Conservation (phyloP, 2,329 filamentous ascomycete species). For the Ascochyta pisi region DNA sequence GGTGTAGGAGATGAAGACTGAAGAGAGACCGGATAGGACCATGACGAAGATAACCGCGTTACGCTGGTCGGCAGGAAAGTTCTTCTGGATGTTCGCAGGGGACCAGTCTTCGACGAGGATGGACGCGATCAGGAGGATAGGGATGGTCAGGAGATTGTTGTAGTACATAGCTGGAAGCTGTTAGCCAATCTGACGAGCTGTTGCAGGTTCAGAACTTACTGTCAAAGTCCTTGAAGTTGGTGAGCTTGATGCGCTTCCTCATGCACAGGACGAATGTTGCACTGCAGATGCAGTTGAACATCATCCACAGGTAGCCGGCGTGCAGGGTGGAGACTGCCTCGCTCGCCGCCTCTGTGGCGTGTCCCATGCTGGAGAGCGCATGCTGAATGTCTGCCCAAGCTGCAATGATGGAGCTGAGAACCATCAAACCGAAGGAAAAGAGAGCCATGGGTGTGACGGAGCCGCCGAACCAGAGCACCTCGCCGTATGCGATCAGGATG, state of each 20-base stretch:
- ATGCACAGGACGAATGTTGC: conserved; percentile 89
- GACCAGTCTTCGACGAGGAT: conserved; percentile 93
- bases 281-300: conserved; percentile 93
- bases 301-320: conserved; percentile 96
- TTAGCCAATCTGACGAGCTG: conserved; percentile 30
- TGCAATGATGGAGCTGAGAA: conserved; percentile 89
- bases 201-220: conserved; percentile 65
- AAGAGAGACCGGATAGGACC: conserved; percentile 89
- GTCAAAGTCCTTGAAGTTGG: conserved; percentile 99
- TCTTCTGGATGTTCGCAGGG: conserved; percentile 76
- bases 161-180: conserved; percentile 90
- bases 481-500: conserved; percentile 97
- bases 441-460: conserved; percentile 86
- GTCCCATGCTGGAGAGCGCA: conserved; percentile 70
- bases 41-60: conserved; percentile 85
- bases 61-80: conserved; percentile 85
- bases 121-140: conserved; percentile 83
- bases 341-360: conserved; percentile 64
- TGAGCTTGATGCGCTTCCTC: conserved; percentile 98
- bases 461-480: conserved; percentile 97
- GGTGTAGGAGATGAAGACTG: conserved; percentile 99
- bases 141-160: conserved; percentile 97
- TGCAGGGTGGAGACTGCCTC: conserved; percentile 88
- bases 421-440: conserved; percentile 95
- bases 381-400: conserved; percentile 97